Evolutionary conservation across 371 early-diverging fungal species (phyloP).

Genomic region (Circinella umbellata): DNA sequence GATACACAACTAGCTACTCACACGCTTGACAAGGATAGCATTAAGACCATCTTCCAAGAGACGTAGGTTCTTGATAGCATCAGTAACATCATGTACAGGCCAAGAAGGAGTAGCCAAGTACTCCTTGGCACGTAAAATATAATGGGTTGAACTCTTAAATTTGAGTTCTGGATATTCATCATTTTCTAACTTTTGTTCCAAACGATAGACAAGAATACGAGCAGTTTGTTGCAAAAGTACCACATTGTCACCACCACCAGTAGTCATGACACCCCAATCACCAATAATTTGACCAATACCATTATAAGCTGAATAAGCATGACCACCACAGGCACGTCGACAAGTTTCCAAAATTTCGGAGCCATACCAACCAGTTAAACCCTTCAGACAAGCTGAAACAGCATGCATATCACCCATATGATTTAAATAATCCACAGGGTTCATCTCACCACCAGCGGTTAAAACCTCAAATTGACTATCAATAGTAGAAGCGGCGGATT

Average conservation of each 20-base stretch:
- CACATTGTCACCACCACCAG: slow-evolving; percentile 77
- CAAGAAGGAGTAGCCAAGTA: slow-evolving; percentile 34
- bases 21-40: slow-evolving; percentile 46
- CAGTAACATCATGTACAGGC: slow-evolving; percentile 25
- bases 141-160: slow-evolving; percentile 40
- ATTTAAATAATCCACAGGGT: slow-evolving; percentile 49
- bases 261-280: slow-evolving; percentile 74
- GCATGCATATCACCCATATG: slow-evolving; percentile 69
- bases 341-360: slow-evolving; percentile 63
- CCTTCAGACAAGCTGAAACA: slow-evolving; percentile 61
- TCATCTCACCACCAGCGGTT: slow-evolving; percentile 47
- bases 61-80: slow-evolving; percentile 27
- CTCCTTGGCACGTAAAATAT: slow-evolving; percentile 34
- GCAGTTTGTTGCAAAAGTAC: slow-evolving; percentile 69
- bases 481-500: slow-evolving; percentile 21
- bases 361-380: slow-evolving; percentile 61
- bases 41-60: slow-evolving; percentile 34
- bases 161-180: slow-evolving; percentile 37
- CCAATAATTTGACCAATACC: slow-evolving; percentile 65
- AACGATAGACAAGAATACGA: slow-evolving; percentile 30
- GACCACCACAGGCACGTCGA: slow-evolving; percentile 66
- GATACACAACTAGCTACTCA: slow-evolving; percentile 17
- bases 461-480: slow-evolving; percentile 35
- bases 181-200: slow-evolving; percentile 35
- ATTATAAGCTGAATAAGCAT: slow-evolving; percentile 73